Conservation (phyloP, 164 flowering plant genomes). For the Houttuynia cordata region DNA sequence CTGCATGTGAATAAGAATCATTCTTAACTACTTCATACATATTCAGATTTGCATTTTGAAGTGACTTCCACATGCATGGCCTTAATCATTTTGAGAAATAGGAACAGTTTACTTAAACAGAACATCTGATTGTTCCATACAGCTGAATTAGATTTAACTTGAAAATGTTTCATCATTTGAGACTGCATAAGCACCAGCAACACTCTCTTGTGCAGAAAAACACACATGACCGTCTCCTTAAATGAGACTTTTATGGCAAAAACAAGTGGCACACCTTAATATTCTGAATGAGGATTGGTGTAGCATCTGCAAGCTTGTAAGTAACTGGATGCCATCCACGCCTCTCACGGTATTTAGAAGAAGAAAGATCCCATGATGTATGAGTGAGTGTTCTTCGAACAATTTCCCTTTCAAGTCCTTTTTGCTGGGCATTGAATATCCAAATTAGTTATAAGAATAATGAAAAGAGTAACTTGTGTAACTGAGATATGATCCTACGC, state of each 20-base stretch:
- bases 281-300: slow-evolving; percentile 50
- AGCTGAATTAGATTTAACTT: too few species aligned
- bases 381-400: slow-evolving; percentile 37
- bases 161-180: background rate
- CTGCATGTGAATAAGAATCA: slow-evolving; percentile 20
- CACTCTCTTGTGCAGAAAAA: background rate
- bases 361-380: slow-evolving; percentile 76
- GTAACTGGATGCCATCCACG: slow-evolving; percentile 94
- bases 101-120: too few species aligned
- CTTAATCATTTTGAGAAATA: background rate
- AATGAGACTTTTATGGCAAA: background rate
- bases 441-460: background rate
- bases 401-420: slow-evolving; percentile 50
- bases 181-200: too few species aligned
- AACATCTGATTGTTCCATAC: too few species aligned
- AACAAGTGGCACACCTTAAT: slow-evolving; percentile 17
- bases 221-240: background rate
- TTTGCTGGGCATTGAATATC: slow-evolving; percentile 32
- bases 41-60: background rate
- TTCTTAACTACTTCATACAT: background rate
- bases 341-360: slow-evolving; percentile 57
- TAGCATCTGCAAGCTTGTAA: slow-evolving; percentile 83
- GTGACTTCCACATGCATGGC: background rate
- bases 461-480: background rate
- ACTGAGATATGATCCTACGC: too few species aligned